Base-by-base conservation (phyloP, 2,329 filamentous ascomycete species). In the Bimuria novae-zelandiae region DNA sequence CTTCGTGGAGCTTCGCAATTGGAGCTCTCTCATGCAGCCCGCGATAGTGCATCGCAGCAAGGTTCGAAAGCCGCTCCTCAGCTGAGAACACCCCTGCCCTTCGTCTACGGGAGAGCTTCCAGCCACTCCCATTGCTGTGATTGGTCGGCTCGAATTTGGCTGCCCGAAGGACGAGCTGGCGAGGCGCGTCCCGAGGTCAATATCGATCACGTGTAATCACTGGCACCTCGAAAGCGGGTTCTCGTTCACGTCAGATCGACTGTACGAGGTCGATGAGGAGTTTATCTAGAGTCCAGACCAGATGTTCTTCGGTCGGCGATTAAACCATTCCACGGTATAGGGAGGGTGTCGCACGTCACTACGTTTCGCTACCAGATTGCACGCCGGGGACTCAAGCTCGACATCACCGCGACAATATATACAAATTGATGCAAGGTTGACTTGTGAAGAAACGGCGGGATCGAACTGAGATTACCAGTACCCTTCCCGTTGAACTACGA, bases 1-100 rank as follows among this genome's bases (percentile, higher is more conserved):
- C 55, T 55, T 62, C 69, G 70, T 73, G 69, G 69, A 65, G 58
- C 54, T 1, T 41, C 44, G 54, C 68, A 61, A 73, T 73, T 73
- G 70, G 68, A 59, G 61, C 58, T 41, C 39, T 56, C 48, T 49
- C 58, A 65, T 70, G 63, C 63, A 63, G 46, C 49, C 51, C 49
- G 46, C 60, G 56, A 61, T 67, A 63, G 65, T 65, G 62, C 61
- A 45, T 51, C 41, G 48, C 46, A 40, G 49, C 56, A 11, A 41
- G 48, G 36, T 49, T 35, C 22, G 21, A 59, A 56, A 55, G 56
- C 52, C 63, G 60, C 63, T 65, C 64, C 56, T 68, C 69, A 71
- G 68, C 69, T 71, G 59, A 65, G 51, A 32, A 32, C 47, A 56
- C 62, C 59, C 57, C 59, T 60, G 61, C 54, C 41, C 56, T 47